These are phyloP conservation scores for Lentinula lateritia DNA, from an alignment of 768 basidiomycete genomes.

Conservation along the genomic window DNA sequence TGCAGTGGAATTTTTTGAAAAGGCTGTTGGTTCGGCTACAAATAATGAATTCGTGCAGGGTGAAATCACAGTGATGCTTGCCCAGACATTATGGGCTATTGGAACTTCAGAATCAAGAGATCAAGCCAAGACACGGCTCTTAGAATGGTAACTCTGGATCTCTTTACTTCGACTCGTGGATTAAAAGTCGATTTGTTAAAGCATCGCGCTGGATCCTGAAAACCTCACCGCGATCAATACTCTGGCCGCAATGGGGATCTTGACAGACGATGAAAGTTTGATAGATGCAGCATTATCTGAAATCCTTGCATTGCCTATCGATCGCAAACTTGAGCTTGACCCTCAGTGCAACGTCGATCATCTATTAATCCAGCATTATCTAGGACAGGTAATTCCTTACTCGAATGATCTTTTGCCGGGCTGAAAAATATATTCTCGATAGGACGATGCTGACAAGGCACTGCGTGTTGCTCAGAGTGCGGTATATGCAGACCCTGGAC, in stretches of 20 bases:
- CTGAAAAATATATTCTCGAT: not conserved
- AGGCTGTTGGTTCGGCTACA: slow-evolving; percentile 50
- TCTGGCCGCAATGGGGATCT: slow-evolving; percentile 84
- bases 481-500: slow-evolving; percentile 51
- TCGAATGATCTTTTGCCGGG: not conserved
- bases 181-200: slow-evolving; percentile 22
- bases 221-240: slow-evolving; percentile 79
- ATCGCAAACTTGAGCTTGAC: slow-evolving; percentile 63
- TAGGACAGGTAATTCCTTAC: slow-evolving; percentile 53
- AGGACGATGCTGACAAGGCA: slow-evolving; percentile 49
- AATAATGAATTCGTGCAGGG: slow-evolving; percentile 48
- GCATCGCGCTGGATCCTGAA: slow-evolving; percentile 72
- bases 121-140: slow-evolving; percentile 67
- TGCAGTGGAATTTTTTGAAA: slow-evolving; percentile 65
- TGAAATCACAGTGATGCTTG: slow-evolving; percentile 73
- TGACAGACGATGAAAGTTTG: slow-evolving; percentile 71
- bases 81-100: slow-evolving; percentile 80
- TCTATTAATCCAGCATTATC: slow-evolving; percentile 65
- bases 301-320: slow-evolving; percentile 61
- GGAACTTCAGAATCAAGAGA: slow-evolving; percentile 73
- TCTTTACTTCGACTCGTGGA: not conserved
- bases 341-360: slow-evolving; percentile 64
- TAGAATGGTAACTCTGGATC: slow-evolving; percentile 60
- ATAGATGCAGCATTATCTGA: slow-evolving; percentile 86
- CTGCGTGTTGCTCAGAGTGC: slow-evolving; percentile 50